These are phyloP conservation scores for Backusella australiensis DNA, from an alignment of 192 early-diverging fungal genomes.

Conservation along the genomic window DNA sequence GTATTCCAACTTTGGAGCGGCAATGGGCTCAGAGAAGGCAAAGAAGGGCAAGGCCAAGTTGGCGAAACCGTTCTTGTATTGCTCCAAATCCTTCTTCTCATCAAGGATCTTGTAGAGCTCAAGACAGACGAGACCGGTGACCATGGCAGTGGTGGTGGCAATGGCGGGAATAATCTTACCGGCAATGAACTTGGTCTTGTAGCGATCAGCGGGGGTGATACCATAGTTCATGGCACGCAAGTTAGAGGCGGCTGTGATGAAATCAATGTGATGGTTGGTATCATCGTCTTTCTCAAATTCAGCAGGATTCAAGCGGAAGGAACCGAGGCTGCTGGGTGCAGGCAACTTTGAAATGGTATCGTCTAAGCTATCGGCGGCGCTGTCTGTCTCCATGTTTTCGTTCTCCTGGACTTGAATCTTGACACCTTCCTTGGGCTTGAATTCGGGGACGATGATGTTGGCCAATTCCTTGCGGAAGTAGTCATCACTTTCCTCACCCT, in stretches of 20 bases:
- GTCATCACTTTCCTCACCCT: slow-evolving; percentile 73
- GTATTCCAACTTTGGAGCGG: slow-evolving; percentile 85
- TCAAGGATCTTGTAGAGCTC: slow-evolving; percentile 95
- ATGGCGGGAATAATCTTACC: slow-evolving; percentile 92
- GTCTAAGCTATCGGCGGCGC: slow-evolving; percentile 45
- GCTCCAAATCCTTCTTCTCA: slow-evolving; percentile 77
- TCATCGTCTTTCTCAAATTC: slow-evolving; percentile 99
- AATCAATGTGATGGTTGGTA: slow-evolving; percentile 99
- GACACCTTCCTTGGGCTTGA: slow-evolving; percentile 88
- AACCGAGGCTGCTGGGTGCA: slow-evolving; percentile 73
- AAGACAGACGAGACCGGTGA: slow-evolving; percentile 95
- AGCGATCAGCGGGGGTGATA: slow-evolving; percentile 70
- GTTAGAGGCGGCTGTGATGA: slow-evolving; percentile 97
- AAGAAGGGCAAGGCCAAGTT: slow-evolving; percentile 98
- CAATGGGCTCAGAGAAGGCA: slow-evolving; percentile 98
- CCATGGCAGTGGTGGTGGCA: slow-evolving; percentile 93
- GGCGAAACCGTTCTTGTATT: slow-evolving; percentile 99
- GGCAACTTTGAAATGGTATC: slow-evolving; percentile 69
- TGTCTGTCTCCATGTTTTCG: slow-evolving; percentile 56
- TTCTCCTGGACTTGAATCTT: slow-evolving; percentile 95
- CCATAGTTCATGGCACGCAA: slow-evolving; percentile 83
- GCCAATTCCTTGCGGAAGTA: slow-evolving; percentile 62
- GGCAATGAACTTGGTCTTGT: slow-evolving; percentile 86
- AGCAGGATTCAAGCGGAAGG: slow-evolving; percentile 81
- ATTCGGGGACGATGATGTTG: slow-evolving; percentile 72